Base-by-base conservation (phyloP, 805 yeast species). In the Kockiozyma suomiensis region DNA sequence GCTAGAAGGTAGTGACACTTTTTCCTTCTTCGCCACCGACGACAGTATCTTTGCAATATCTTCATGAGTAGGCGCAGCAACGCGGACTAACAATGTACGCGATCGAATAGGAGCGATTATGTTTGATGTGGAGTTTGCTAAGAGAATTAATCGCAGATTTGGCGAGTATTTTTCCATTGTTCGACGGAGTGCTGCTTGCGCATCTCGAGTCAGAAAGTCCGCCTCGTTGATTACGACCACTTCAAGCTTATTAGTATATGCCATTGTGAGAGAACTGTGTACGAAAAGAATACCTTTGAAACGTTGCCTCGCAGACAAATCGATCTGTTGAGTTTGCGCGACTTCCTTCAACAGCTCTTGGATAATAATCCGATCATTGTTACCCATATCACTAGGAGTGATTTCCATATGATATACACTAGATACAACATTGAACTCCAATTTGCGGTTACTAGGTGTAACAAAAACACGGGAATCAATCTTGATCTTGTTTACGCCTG, bases 271-370 rank as follows among this genome's bases (percentile, higher is more conserved):
- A 2, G 13, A 28, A 7, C 1, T 46, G 30, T 12, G 41, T 12
- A 1, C 13, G 23, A 40, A 35, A 8, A 19, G 33, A 17, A 19
- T 13, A 61, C 72, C 76, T 76, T 77, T 64, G 76, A 77, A 69
- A 68, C 76, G 68, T 77, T 79, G 73, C 75, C 77, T 52, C 33
- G 80, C 77, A 7, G 81, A 70, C 69, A 88, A 85, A 72, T 92
- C 97, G n/a, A 94, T 91, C 70, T 92, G 97, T 70, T 92, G 97
- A 12, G 94, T 88, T 69, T 91, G 96, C 1, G 97, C 99, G 48
- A 94, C 85, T 66, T 94, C 98, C 70, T 94, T 94, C 68, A 94
- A 79, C 62, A 94, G 76, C 69, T 94, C 97, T 72, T 94, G 98
- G 66, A 94, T 91, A 33, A 94, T 97, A 53, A 94, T 86, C 64